phyloP scores from a whole-genome alignment of 2,329 filamentous ascomycete genomes.

The Graphium sp. region DNA sequence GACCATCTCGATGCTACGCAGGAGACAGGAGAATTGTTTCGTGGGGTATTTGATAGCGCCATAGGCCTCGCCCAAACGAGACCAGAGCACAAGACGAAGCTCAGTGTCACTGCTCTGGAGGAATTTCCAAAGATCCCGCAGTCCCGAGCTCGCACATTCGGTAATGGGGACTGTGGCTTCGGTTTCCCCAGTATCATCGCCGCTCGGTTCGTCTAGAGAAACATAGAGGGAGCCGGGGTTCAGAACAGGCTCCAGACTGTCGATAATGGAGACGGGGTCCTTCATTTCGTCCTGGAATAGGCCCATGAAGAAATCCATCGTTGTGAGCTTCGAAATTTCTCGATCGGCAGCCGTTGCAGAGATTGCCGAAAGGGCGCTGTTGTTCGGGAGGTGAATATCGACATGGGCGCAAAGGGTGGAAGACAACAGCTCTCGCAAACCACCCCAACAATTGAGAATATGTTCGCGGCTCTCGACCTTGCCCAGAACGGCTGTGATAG shows the following conservation, averaged over 20 bases:
- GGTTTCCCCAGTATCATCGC: conserved; percentile 3
- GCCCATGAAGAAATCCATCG: conserved; percentile 88
- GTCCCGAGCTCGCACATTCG: conserved; percentile 34
- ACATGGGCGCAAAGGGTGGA: conserved; percentile 18
- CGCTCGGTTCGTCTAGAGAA: conserved; percentile 1
- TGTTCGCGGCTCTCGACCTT: conserved; percentile 37
- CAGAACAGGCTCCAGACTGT: conserved; percentile 80
- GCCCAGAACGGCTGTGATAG: conserved; percentile 32
- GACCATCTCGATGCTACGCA: conserved; percentile 75
- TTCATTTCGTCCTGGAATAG: conserved; percentile 73
- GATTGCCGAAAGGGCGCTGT: conserved; percentile 73
- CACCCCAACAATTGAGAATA: conserved; percentile 40
- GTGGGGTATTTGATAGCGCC: conserved; percentile 68
- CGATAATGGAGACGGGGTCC: conserved; percentile 72
- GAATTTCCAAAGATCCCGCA: conserved; percentile 73
- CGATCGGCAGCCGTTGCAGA: conserved; percentile 72
- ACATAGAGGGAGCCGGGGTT: conserved; percentile 46
- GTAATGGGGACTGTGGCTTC: conserved; percentile 20
- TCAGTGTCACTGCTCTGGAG: conserved; percentile 67
- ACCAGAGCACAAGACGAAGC: conserved; percentile 76
- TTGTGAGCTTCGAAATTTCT: conserved; percentile 82
- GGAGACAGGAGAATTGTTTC: conserved; percentile 74
- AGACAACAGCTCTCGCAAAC: conserved; percentile 32
- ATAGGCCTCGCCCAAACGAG: conserved; percentile 79
- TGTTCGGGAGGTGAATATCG: conserved; percentile 60